These are phyloP conservation scores for Colletotrichum orchidophilum DNA, from an alignment of 2,329 filamentous ascomycete genomes.

Conservation along the genomic window DNA sequence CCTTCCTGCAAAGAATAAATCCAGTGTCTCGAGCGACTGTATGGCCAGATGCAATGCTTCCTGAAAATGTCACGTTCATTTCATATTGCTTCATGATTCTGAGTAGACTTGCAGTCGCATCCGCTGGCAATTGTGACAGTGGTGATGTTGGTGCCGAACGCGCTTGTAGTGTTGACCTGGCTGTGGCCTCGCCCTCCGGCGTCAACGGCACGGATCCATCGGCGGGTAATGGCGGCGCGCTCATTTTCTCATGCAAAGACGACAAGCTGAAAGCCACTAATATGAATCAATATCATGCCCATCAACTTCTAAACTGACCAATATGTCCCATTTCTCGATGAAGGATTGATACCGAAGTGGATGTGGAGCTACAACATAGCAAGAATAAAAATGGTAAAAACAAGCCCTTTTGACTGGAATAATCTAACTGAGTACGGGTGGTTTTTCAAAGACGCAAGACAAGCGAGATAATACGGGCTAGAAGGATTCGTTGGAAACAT, in stretches of 20 bases:
- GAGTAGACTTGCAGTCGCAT: no score
- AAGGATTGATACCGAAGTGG: neutral
- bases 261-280: neutral
- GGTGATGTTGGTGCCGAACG: neutral
- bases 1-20: no score
- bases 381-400: conserved; percentile 3
- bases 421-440: neutral
- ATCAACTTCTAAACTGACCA: neutral
- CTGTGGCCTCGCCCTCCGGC: neutral
- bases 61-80: neutral
- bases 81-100: no score
- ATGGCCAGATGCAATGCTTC: neutral
- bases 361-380: neutral
- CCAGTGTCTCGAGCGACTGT: neutral
- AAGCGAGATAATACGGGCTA: neutral
- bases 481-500: no score
- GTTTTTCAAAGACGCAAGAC: neutral
- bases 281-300: neutral
- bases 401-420: conserved; percentile 6
- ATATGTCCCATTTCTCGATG: neutral
- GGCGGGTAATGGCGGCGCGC: neutral
- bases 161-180: neutral
- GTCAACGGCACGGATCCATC: neutral
- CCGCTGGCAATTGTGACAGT: conserved; percentile 1
- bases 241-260: neutral